Percentiles rank a stretch among this genome's conserved stretches.
phyloP scores from a whole-genome alignment of 805 yeast species.

The Candida maesae region DNA sequence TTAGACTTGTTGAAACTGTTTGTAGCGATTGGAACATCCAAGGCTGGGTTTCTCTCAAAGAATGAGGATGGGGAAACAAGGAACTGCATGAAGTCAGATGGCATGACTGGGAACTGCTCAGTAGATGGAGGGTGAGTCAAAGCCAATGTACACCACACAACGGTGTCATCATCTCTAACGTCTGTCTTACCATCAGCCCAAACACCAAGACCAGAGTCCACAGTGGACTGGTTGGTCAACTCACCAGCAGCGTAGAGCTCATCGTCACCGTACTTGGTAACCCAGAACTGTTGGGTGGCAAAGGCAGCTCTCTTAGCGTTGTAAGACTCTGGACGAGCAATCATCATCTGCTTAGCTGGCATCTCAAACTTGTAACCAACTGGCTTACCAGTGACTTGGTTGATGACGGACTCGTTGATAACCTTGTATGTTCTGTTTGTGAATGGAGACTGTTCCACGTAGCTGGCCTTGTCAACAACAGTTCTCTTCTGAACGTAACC shows the following conservation, averaged over 20 bases:
- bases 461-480: slow-evolving; percentile 65
- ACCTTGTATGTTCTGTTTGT: slow-evolving; percentile 72
- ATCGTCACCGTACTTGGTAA: slow-evolving; percentile 70
- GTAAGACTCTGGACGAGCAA: slow-evolving; percentile 60
- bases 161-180: slow-evolving; percentile 72
- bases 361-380: slow-evolving; percentile 72
- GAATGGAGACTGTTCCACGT: slow-evolving; percentile 69
- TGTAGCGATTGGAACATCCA: slow-evolving; percentile 70
- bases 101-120: slow-evolving; percentile 90
- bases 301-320: slow-evolving; percentile 69
- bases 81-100: slow-evolving; percentile 72
- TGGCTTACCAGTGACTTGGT: slow-evolving; percentile 65
- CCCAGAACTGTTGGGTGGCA: slow-evolving; percentile 80
- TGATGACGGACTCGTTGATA: slow-evolving; percentile 67
- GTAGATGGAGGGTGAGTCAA: slow-evolving; percentile 79
- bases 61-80: slow-evolving; percentile 67
- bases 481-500: slow-evolving; percentile 66
- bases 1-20: slow-evolving; percentile 57
- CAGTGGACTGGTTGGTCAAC: slow-evolving; percentile 75
- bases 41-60: slow-evolving; percentile 73
- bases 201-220: slow-evolving; percentile 63
- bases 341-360: slow-evolving; percentile 74
- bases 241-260: slow-evolving; percentile 80
- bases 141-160: slow-evolving; percentile 79
- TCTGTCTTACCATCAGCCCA: slow-evolving; percentile 68